Base-by-base conservation (phyloP, 257 asterid species). In the Solanum pennellii region DNA sequence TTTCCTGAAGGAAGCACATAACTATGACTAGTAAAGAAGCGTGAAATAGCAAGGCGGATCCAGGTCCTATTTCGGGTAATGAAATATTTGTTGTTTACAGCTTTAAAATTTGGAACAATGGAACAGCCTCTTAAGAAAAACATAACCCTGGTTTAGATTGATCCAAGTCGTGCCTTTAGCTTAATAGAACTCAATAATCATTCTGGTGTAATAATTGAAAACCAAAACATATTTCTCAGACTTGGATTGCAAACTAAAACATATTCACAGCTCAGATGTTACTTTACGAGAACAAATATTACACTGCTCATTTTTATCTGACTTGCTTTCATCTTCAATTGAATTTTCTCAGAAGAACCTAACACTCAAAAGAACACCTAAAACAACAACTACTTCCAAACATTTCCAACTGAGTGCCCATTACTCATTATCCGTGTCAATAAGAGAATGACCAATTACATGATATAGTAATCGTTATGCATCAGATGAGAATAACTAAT, bases 331-430 rank as follows among this genome's bases (percentile, higher is more conserved):
- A 9, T 82, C 42, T 47, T 29, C 3, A 29, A 82, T 47, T 27
- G 69, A 31, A 18, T 47, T 16, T 29, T 47, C 39, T 82, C 7
- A 82, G 29, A 49, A 82, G 42, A 80, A 5, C 44, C 20, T 18
- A 47, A 82, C 25, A 82, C 85, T 82, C 99, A 47, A 5, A 80
- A 49, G 85, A 49, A 49, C 35, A 49, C 45, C 85, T 18, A 29
- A 47, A 47, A 82, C 29, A 80, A 29, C 11, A 10, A 52, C 69
- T 49, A 49, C 42, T 82, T 82, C 85, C 44, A 3, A 82, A 31
- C 31, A 49, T 49, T 82, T 82, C 45, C 45, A 16, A 49, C 85
- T 49, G 9, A 82, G 6, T 82, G 69, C 27, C 18, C 12, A 20
- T 44, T 13, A 68, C 5, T 68, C 39, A 29, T 71, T 18, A 49